A percentile compares a stretch with the other conserved stretches of the same genome.
Conservation (phyloP, 2,329 filamentous ascomycete genomes). For the Trichoderma simmonsii region DNA sequence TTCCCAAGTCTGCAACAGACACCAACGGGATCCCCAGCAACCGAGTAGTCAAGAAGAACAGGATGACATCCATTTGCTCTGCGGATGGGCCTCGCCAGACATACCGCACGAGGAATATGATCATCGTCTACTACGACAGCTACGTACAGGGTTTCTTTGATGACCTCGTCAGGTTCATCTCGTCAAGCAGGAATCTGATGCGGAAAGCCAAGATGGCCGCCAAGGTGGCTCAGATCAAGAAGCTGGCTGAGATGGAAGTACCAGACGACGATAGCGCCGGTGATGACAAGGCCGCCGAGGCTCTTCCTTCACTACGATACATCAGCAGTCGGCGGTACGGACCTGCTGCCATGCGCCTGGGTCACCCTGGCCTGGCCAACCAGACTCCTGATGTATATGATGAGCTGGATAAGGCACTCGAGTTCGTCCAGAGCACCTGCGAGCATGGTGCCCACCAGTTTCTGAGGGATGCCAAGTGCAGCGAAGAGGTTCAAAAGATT, state of each 20-base stretch:
- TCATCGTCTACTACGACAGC: constrained; percentile 90
- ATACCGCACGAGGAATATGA: constrained; percentile 69
- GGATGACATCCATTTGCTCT: constrained; percentile 52
- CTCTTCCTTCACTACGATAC: constrained; percentile 40
- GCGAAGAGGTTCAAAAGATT: constrained; percentile 69
- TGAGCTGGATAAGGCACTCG: constrained; percentile 71
- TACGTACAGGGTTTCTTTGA: constrained; percentile 82
- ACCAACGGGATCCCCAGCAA: constrained; percentile 43
- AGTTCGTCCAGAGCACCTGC: constrained; percentile 75
- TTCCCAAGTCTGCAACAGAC: constrained; percentile 44
- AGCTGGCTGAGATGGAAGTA: constrained; percentile 57
- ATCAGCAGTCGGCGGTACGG: constrained; percentile 38
- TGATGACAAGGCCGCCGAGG: constrained; percentile 28
- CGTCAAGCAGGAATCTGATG: constrained; percentile 75
- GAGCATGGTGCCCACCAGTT: constrained; percentile 88
- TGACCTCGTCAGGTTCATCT: constrained; percentile 76
- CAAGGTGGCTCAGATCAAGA: constrained; percentile 64
- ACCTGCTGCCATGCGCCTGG: constrained; percentile 27
- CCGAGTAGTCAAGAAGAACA: constrained; percentile 49
- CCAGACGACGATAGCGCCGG: constrained; percentile 47
- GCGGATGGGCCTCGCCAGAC: constrained; percentile 48
- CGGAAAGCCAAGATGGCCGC: constrained; percentile 85
- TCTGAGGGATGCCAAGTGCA: constrained; percentile 81
- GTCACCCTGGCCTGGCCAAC: constrained; percentile 24
- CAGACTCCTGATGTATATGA: constrained; percentile 58